phyloP scores from a whole-genome alignment of 192 early-diverging fungal genomes.

The Chytriomyces confervae region DNA sequence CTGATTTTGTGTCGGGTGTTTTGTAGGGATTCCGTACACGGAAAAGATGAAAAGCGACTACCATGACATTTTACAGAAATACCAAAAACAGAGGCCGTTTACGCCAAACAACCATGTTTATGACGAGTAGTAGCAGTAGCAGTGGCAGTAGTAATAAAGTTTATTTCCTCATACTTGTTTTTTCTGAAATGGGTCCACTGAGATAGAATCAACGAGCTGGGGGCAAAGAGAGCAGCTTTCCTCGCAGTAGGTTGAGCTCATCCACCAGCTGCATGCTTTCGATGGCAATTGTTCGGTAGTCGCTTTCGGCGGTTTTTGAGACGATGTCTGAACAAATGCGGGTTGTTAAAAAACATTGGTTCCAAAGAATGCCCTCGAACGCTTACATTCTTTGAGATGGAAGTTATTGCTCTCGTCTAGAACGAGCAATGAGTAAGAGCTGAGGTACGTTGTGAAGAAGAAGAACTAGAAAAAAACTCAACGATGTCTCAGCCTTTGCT shows the following conservation, averaged over 20 bases:
- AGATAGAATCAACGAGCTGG: constrained; percentile 44
- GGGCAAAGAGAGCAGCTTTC: constrained; percentile 52
- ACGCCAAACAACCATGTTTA: background rate
- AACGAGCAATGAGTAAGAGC: background rate
- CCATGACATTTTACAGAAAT: constrained; percentile 42
- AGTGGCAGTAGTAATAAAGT: background rate
- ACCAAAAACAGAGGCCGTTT: constrained; percentile 28
- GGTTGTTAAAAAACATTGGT: constrained; percentile 9
- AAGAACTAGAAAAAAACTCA: background rate
- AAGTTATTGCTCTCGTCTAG: constrained; percentile 56
- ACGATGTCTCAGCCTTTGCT: constrained; percentile 55
- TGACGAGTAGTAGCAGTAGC: background rate
- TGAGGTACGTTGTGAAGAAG: too few relatives aligned
- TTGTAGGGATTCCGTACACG: constrained; percentile 54
- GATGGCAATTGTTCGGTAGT: constrained; percentile 54
- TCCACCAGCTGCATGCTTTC: constrained; percentile 54
- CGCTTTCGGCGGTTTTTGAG: constrained; percentile 60
- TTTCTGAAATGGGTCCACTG: too few relatives aligned
- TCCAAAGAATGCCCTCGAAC: constrained; percentile 16
- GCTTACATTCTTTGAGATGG: constrained; percentile 62
- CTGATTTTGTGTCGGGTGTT: background rate
- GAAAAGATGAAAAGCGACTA: constrained; percentile 67
- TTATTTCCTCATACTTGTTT: background rate
- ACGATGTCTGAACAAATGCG: constrained; percentile 51
- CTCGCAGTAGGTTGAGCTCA: constrained; percentile 54